Conservation (phyloP, 805 yeast species). For the Brettanomyces nanus region DNA sequence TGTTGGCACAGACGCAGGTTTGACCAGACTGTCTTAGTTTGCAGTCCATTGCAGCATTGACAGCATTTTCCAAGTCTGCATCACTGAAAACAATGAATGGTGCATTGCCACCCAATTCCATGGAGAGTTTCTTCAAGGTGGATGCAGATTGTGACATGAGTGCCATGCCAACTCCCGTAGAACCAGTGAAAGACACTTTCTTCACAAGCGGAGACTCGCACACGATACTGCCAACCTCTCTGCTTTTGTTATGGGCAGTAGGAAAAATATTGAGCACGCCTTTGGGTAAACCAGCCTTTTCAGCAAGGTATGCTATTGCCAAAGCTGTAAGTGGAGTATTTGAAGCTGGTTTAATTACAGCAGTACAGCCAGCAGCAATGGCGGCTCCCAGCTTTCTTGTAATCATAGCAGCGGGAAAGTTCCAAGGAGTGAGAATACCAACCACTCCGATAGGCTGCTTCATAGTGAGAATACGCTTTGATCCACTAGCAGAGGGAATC, state of each 20-base stretch:
- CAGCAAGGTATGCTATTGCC: conserved; percentile 53
- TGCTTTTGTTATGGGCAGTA: conserved; percentile 32
- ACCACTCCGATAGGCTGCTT: conserved; percentile 79
- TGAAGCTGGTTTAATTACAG: conserved; percentile 68
- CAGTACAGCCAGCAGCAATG: conserved; percentile 71
- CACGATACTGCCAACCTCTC: conserved; percentile 46
- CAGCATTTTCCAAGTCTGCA: conserved; percentile 59
- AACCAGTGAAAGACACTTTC: conserved; percentile 73
- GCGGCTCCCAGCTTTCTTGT: conserved; percentile 71
- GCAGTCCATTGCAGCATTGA: conserved; percentile 54
- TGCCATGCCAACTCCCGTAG: conserved; percentile 64
- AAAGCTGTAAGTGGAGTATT: conserved; percentile 71
- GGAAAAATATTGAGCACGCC: conserved; percentile 64
- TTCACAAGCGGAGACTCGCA: conserved; percentile 48
- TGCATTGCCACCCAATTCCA: conserved; percentile 79
- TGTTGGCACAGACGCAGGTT: conserved; percentile 75
- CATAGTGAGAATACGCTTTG: conserved; percentile 45
- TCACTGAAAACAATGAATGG: conserved; percentile 71
- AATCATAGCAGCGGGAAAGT: conserved; percentile 76
- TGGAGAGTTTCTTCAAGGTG: conserved; percentile 59
- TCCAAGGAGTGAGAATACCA: conserved; percentile 79
- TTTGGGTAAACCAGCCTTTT: conserved; percentile 62
- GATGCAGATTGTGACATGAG: conserved; percentile 54
- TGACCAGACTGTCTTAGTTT: conserved; percentile 76
- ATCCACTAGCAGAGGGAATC: conserved; percentile 44